Percentiles rank a stretch among this genome's conserved stretches.
These are phyloP conservation scores for Rubia peregrina DNA, from an alignment of 305 asterid genomes.

Conservation along the genomic window DNA sequence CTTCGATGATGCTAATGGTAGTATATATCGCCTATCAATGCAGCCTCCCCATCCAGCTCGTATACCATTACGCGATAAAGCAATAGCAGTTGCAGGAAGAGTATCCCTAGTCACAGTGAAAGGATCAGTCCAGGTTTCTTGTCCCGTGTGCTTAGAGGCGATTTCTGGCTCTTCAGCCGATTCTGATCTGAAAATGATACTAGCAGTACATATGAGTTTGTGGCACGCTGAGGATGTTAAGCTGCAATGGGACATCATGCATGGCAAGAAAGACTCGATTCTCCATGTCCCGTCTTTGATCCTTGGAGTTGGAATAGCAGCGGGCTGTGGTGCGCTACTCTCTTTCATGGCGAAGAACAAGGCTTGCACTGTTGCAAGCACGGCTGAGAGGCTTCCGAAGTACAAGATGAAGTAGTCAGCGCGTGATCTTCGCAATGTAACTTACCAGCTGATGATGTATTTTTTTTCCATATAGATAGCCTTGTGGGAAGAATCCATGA, in stretches of 20 bases:
- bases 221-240: conserved; percentile 84
- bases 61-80: conserved; percentile 52
- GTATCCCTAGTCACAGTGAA: conserved; percentile 40
- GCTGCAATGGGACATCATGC: conserved; percentile 72
- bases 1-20: not conserved
- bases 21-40: not conserved
- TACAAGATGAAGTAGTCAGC: conserved; percentile 14
- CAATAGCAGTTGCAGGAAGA: conserved; percentile 64
- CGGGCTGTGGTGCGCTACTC: conserved; percentile 50
- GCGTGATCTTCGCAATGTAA: not conserved
- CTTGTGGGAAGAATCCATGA: no score
- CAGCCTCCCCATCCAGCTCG: conserved; percentile 38
- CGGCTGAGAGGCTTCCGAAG: conserved; percentile 24
- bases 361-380: conserved; percentile 20
- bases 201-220: conserved; percentile 76
- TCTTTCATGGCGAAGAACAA: conserved; percentile 35
- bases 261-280: conserved; percentile 31
- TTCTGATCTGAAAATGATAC: conserved; percentile 47
- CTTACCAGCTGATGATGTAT: not conserved
- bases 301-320: conserved; percentile 60
- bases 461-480: no score
- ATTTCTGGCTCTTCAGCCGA: conserved; percentile 24
- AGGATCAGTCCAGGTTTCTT: conserved; percentile 43
- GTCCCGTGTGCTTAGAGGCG: conserved; percentile 60
- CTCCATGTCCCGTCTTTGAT: conserved; percentile 57